Base-by-base conservation (phyloP, 2,329 filamentous ascomycete species). In the Hypomyces rosellus region DNA sequence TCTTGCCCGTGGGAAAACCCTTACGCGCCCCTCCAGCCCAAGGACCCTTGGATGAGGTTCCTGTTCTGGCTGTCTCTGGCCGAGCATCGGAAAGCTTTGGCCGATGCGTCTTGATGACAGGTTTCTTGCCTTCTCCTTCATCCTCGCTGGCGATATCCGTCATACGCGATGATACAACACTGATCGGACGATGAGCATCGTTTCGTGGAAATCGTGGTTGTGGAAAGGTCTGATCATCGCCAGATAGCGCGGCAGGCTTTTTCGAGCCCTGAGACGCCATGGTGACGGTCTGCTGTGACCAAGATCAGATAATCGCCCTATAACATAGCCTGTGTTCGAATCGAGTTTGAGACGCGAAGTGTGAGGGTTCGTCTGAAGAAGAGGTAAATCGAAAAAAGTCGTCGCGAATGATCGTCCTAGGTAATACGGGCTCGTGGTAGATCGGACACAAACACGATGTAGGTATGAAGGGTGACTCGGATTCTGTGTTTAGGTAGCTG, bases 161-260 rank as follows among this genome's bases (percentile, higher is more conserved):
- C 77, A 88, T 84, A 54, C 82, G 81, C 51, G 84, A 87, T 25
- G 85, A 88, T 48, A 88, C 85, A 51, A 86, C 76, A 56, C 84
- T 86, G 43, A 81, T 75, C 18, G 79, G 75, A 33, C 79, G 76
- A 52, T 73, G 65, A 40, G 68, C 63, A 39, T 73, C 64, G 62
- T 67, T 67, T 45, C 60, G 65, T 3, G 72, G 69, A 44, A 71
- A 70, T 40, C 71, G 68, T 3, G 72, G 68, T 37, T 59, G 60
- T 16, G 69, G 64, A 48, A 73, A 71, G 52, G 63, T 62, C 50
- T 65, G 64, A 37, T 69, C 69, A 46, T 73, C 67, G 46, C 62
- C 60, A 41, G 71, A 67, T 50, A 69, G 67, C 46, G 62, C 61
- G 30, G 68, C 60, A 51, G 63, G 65, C 52, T 64, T 61, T 51